These are phyloP conservation scores for Ascochyta koolunga DNA, from an alignment of 2,329 filamentous ascomycete genomes.

Conservation along the genomic window DNA sequence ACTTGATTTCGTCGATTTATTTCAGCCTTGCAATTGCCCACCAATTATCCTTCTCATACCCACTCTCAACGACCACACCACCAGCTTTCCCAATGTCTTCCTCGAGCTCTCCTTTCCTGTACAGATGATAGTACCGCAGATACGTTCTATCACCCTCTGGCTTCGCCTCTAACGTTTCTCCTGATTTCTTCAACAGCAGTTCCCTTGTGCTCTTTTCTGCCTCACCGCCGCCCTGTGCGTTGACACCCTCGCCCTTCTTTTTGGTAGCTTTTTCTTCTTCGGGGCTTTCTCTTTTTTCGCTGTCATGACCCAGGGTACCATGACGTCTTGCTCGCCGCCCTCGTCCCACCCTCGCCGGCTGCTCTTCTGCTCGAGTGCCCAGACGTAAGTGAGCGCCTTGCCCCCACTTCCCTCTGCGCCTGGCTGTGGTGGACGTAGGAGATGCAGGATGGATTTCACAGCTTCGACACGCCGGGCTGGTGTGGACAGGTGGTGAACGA, in stretches of 20 bases:
- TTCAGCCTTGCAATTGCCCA: conserved; percentile 71
- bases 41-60: conserved; percentile 99
- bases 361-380: conserved; percentile 89
- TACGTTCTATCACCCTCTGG: conserved; percentile 63
- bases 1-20: neutral
- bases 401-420: conserved; percentile 51
- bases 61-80: conserved; percentile 75
- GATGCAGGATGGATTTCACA: conserved; percentile 72
- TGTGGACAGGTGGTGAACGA: conserved; percentile 91
- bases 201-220: conserved; percentile 19
- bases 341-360: conserved; percentile 90
- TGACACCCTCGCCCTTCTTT: conserved; percentile 13
- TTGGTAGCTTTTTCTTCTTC: conserved; percentile 23
- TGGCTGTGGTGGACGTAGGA: conserved; percentile 54
- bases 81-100: conserved; percentile 76
- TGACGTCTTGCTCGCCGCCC: conserved; percentile 82
- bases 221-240: neutral
- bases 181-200: conserved; percentile 9
- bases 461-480: conserved; percentile 73
- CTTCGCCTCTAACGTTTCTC: conserved; percentile 13
- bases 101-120: conserved; percentile 84
- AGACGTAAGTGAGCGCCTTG: conserved; percentile 83
- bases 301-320: conserved; percentile 90
- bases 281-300: conserved; percentile 44
- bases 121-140: conserved; percentile 94